Evolutionary conservation across 2,329 filamentous ascomycete genomes (phyloP).

Genomic region (Diplodia corticola): DNA sequence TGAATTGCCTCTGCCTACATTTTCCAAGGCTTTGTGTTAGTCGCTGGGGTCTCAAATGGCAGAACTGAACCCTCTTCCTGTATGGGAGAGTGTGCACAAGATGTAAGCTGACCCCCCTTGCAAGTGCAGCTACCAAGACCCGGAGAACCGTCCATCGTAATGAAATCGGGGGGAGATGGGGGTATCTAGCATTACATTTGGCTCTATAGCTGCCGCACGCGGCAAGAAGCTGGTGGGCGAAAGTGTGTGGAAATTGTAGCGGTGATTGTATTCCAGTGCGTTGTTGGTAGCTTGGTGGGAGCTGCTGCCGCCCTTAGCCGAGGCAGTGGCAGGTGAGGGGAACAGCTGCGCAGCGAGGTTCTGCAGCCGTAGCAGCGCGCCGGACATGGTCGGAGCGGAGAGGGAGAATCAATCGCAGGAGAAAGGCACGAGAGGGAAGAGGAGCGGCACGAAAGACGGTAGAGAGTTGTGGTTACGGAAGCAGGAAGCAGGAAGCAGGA

Average conservation of each 20-base stretch:
- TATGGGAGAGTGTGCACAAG: background rate
- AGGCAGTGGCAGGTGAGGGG: slow-evolving; percentile 30
- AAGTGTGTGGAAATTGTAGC: slow-evolving; percentile 70
- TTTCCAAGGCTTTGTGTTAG: background rate
- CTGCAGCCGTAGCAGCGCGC: slow-evolving; percentile 33
- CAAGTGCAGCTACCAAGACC: background rate
- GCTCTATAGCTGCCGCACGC: slow-evolving; percentile 84
- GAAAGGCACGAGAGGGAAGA: background rate
- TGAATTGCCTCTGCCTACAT: slow-evolving; percentile 74
- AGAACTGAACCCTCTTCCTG: background rate
- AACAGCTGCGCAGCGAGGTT: slow-evolving; percentile 41
- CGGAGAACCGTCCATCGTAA: background rate
- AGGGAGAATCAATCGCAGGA: background rate
- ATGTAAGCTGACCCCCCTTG: background rate
- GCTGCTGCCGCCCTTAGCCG: slow-evolving; percentile 37
- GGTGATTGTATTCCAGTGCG: slow-evolving; percentile 45
- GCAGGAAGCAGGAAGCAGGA: background rate
- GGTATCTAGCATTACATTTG: slow-evolving; percentile 56
- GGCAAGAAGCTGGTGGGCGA: slow-evolving; percentile 86
- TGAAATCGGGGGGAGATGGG: background rate
- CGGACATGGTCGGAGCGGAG: background rate
- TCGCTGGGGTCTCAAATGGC: background rate
- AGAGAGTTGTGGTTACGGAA: background rate
- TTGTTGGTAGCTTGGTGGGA: slow-evolving; percentile 35
- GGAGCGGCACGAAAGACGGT: background rate